Evolutionary conservation across 805 yeast species (phyloP), one percentile per base, ranked within the genome.

Genomic region (Metschnikowia koreensis): DNA sequence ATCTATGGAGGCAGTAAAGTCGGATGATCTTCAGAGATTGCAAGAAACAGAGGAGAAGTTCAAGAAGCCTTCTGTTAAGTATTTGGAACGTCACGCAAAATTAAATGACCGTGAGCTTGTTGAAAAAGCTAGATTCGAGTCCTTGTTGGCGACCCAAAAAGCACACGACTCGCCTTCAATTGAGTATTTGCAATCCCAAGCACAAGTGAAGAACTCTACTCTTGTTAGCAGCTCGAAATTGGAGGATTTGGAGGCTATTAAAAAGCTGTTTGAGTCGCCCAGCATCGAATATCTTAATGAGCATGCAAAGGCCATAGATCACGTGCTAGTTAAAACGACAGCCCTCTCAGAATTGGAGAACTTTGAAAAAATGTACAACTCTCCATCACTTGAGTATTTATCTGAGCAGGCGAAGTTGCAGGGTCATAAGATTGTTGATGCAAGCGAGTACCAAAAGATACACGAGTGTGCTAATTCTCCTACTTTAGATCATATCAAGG

Each of bases 401-500:
- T 11, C 38, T 16, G 40, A 44, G 15, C 38, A 28, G 7, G 53
- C 58, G 1, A 31, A 11, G 2, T n/a, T 26, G 6, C 44, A 34
- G 11, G 52, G 44, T 3, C 46, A 41, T n/a, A 27, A 31, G 13
- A 13, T 54, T 15, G 31, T 52, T 15, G 15, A 42, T 3, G 15
- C 12, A 2, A 52, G 39, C 0, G 53, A 52, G 6, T 51, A 58
- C 31, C 41, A 47, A 10, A 38, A 38, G 10, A 50, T 60, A 38
- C 41, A 50, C 13, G 33, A 17, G 29, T 22, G 44, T 9, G 17
- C 33, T n/a, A 38, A 48, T 7, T 39, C 43, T 9, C 53, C 56
- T 10, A 46, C 55, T 2, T 50, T 60, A 11, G 57, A 54, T 8
- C 53, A 57, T 38, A 39, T 64, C 13, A 47, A 44, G 8, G 57